Conservation (phyloP, 371 early-diverging fungal species). For the Mucor velutinosus region DNA sequence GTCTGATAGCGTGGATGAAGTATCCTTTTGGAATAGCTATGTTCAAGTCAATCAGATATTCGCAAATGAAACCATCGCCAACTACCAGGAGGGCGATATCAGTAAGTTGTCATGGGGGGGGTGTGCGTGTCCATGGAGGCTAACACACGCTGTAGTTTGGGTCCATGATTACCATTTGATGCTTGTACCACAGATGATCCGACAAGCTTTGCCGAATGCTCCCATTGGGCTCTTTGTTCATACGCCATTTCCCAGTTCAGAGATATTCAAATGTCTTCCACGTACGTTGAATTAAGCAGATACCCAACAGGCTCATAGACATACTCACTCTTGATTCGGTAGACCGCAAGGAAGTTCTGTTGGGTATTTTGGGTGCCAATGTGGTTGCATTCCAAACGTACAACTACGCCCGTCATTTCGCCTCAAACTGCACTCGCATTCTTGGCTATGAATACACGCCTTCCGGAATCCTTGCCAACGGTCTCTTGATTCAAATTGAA, state of each 20-base stretch:
- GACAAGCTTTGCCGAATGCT: slow-evolving; percentile 67
- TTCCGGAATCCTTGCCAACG: slow-evolving; percentile 76
- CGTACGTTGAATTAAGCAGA: no score
- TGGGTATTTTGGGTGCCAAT: slow-evolving; percentile 90
- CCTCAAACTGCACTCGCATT: slow-evolving; percentile 88
- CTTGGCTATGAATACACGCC: slow-evolving; percentile 87
- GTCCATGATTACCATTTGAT: slow-evolving; percentile 99
- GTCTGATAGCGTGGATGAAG: slow-evolving; percentile 77
- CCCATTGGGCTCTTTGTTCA: slow-evolving; percentile 99
- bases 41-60: slow-evolving; percentile 85
- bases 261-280: slow-evolving; percentile 86
- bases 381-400: slow-evolving; percentile 96
- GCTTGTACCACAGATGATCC: slow-evolving; percentile 91
- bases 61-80: slow-evolving; percentile 74
- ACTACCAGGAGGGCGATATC: slow-evolving; percentile 85
- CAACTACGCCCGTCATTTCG: slow-evolving; percentile 95
- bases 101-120: slow-evolving; percentile 65
- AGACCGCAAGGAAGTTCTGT: slow-evolving; percentile 89
- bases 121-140: slow-evolving; percentile 32
- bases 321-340: no score
- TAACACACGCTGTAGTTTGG: slow-evolving; percentile 95
- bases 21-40: slow-evolving; percentile 86
- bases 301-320: no score
- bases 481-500: slow-evolving; percentile 82
- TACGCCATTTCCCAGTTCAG: slow-evolving; percentile 97